Evolutionary conservation across 306 rosid species (phyloP).

Genomic region (Dryas drummondii): DNA sequence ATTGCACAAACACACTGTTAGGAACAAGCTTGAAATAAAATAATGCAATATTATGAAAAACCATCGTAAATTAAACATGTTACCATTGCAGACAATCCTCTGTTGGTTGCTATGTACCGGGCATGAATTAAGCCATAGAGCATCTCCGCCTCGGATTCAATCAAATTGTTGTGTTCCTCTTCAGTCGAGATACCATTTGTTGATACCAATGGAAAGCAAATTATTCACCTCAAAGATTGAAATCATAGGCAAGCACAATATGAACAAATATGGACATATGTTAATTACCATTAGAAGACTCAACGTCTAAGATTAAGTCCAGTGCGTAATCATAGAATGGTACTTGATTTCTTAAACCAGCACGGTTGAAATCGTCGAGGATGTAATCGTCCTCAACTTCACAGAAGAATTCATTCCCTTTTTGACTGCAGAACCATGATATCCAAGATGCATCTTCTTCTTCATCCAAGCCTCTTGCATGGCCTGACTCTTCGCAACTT

Average conservation of each 20-base stretch:
- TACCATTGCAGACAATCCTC: conserved; percentile 76
- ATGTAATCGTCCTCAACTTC: conserved; percentile 72
- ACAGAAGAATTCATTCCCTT: conserved; percentile 76
- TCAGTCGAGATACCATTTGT: conserved; percentile 56
- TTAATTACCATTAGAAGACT: conserved; percentile 62
- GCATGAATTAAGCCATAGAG: conserved; percentile 80
- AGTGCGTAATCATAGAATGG: conserved; percentile 71
- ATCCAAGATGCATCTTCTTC: conserved; percentile 59
- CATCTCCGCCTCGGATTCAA: conserved; percentile 77
- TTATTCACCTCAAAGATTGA: background rate
- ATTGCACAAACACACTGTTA: background rate
- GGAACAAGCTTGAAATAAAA: background rate
- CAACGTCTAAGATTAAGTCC: conserved; percentile 68
- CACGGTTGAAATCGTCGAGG: conserved; percentile 65
- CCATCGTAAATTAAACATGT: background rate
- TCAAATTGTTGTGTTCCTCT: conserved; percentile 62
- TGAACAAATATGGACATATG: background rate
- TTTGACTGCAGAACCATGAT: conserved; percentile 69
- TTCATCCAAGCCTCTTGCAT: conserved; percentile 58
- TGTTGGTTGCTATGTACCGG: conserved; percentile 60
- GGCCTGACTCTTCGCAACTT: conserved; percentile 52
- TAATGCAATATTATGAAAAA: background rate
- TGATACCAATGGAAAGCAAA: conserved; percentile 1
- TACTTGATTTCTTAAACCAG: conserved; percentile 66
- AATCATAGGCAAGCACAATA: background rate